Conservation (phyloP, 2,329 filamentous ascomycete genomes). For the Botrytis elliptica region DNA sequence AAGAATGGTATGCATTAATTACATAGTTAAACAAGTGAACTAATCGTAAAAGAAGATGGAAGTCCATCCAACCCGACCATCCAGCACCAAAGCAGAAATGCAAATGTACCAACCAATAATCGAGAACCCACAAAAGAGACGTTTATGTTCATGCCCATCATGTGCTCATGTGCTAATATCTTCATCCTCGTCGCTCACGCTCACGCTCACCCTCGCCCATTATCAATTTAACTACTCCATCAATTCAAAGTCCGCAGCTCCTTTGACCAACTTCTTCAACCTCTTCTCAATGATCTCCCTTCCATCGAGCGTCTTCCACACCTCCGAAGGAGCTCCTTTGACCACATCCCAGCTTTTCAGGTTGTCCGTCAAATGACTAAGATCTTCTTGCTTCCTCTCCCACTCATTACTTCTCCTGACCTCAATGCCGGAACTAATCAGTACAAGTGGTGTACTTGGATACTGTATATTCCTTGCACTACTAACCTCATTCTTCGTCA, state of each 20-base stretch:
- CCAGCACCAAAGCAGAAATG: conserved; percentile 7
- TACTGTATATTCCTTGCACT: conserved; percentile 78
- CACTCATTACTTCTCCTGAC: conserved; percentile 67
- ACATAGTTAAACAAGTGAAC: not conserved
- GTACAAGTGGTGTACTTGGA: conserved; percentile 69
- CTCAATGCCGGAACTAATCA: conserved; percentile 79
- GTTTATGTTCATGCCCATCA: not conserved
- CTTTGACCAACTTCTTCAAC: conserved; percentile 62
- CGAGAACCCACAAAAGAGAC: not conserved
- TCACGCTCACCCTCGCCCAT: not conserved
- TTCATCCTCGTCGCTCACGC: not conserved
- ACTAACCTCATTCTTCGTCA: conserved; percentile 79
- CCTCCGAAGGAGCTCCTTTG: conserved; percentile 76
- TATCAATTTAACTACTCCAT: not conserved
- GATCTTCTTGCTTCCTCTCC: conserved; percentile 81
- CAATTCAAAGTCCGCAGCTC: conserved; percentile 3
- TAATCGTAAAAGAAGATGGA: conserved; percentile 3
- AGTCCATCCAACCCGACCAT: not conserved
- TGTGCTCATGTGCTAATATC: not conserved
- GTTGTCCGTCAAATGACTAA: conserved; percentile 77
- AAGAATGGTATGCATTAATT: conserved; percentile 7
- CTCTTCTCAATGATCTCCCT: conserved; percentile 75
- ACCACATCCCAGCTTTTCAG: conserved; percentile 85
- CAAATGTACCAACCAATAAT: not conserved
- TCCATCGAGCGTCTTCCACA: conserved; percentile 77